Evolutionary conservation across 257 asterid genomes (phyloP), one percentile per base, ranked within the genome.

Genomic region (Salvia splendens): DNA sequence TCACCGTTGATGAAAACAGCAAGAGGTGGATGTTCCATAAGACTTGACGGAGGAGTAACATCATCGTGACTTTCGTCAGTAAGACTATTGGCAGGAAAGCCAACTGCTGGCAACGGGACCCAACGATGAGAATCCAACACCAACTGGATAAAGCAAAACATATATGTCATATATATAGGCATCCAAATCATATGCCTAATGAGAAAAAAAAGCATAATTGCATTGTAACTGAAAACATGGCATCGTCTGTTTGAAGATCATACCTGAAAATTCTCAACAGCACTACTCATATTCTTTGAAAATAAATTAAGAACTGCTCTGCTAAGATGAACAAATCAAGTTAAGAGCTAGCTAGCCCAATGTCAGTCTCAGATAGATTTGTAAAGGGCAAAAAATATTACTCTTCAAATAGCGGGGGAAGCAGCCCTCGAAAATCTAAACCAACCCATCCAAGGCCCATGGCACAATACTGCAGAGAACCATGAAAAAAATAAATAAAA

Each of bases 361-460:
- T 63, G 51, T 28, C 38, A 65, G 47, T 50, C 48, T 3, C 12
- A 40, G 7, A 41, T 47, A 38, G 64, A 78, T 47, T 58, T 73
- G 33, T 12, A 11, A 69, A 49, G 56, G 20, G 45, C 12, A 60
- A 11, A 24, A 45, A 17, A 67, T 61, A 74, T 71, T 86, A 94
- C 99, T 91, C 99, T 91, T 94, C 99, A 71, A 94, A 94, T 53
- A 94, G 95, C 36, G 99, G 95, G 67, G 97, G 97, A 64, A 94
- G 97, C 77, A 94, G 72, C 76, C 96, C 96, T 56, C 96, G 89
- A 61, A 94, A 91, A 75, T 91, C 97, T 85, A 94, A 82, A 69
- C 99, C 99, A 79, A 91, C 97, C 95, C 86, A 81, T 67, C 99
- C 97, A 57, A 91, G 95, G 72, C 99, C 96, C 95, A 85, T 85